These are phyloP conservation scores for Powellomyces hirtus DNA, from an alignment of 192 early-diverging fungal species.

Conservation along the genomic window DNA sequence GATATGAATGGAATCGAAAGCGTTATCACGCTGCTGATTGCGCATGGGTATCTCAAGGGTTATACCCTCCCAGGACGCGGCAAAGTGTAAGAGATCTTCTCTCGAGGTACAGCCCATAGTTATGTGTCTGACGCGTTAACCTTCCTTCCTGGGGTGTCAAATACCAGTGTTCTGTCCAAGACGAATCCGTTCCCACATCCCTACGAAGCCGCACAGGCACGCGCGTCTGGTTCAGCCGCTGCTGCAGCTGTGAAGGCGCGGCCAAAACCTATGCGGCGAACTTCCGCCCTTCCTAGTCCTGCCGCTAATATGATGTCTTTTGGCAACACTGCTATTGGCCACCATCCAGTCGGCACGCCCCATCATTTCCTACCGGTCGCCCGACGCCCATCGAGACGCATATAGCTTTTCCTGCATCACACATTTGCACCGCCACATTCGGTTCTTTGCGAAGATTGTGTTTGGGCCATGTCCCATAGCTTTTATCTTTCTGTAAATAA, in stretches of 20 bases:
- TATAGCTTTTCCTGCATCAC: too few relatives aligned
- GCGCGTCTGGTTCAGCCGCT: background rate
- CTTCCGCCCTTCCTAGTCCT: background rate
- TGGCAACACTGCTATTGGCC: background rate
- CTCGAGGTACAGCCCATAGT: background rate
- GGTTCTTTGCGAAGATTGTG: too few relatives aligned
- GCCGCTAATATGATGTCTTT: background rate
- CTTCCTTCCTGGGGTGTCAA: background rate
- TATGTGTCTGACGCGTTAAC: background rate
- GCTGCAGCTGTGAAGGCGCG: background rate
- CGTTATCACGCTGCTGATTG: slow-evolving; percentile 9
- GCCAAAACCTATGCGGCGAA: slow-evolving; percentile 6
- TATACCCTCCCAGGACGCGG: slow-evolving; percentile 20
- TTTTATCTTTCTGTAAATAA: too few relatives aligned
- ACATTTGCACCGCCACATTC: too few relatives aligned
- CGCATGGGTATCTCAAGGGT: slow-evolving; percentile 22
- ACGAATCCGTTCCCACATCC: slow-evolving; percentile 15
- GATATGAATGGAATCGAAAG: slow-evolving; percentile 14
- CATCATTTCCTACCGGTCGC: too few relatives aligned
- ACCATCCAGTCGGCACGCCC: background rate
- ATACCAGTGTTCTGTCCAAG: slow-evolving; percentile 13
- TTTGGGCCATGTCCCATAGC: too few relatives aligned
- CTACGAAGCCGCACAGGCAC: slow-evolving; percentile 5
- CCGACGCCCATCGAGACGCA: slow-evolving; percentile 2
- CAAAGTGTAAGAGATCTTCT: slow-evolving; percentile 7